phyloP scores from a whole-genome alignment of 2,329 filamentous ascomycete species.

The Zalaria obscura region DNA sequence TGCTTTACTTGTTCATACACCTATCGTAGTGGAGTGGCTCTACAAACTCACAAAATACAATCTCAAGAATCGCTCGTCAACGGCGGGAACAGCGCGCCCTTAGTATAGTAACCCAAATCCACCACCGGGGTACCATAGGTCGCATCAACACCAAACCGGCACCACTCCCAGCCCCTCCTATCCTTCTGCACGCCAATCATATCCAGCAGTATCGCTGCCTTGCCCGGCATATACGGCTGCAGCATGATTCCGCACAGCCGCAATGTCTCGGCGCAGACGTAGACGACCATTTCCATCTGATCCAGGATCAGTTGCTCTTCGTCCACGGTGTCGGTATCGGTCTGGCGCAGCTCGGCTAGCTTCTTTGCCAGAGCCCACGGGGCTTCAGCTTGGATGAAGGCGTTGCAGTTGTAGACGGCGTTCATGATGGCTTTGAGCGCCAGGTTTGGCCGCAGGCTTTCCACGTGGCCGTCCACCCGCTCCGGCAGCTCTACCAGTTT shows the following conservation, averaged over 20 bases:
- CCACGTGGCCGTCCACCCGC: slow-evolving; percentile 43
- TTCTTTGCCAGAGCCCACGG: slow-evolving; percentile 45
- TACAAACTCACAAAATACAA: too few species aligned
- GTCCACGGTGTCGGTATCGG: not conserved
- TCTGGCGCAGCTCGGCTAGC: slow-evolving; percentile 1
- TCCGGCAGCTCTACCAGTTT: slow-evolving; percentile 27
- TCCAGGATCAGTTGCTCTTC: slow-evolving; percentile 11
- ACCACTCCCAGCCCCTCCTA: slow-evolving; percentile 35
- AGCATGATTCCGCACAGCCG: slow-evolving; percentile 72
- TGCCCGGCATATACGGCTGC: slow-evolving; percentile 80
- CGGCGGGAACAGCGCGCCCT: slow-evolving; percentile 39
- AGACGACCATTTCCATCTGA: slow-evolving; percentile 49
- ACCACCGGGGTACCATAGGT: slow-evolving; percentile 46
- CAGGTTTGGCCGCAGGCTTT: slow-evolving; percentile 44
- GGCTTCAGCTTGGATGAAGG: slow-evolving; percentile 46
- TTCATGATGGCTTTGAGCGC: slow-evolving; percentile 54
- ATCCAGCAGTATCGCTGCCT: slow-evolving; percentile 59
- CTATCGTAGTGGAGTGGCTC: too few species aligned
- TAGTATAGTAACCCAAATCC: slow-evolving; percentile 25
- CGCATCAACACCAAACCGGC: slow-evolving; percentile 32
- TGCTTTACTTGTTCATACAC: too few species aligned
- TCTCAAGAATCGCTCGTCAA: slow-evolving; percentile 13
- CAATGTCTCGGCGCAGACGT: slow-evolving; percentile 57
- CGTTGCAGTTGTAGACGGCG: slow-evolving; percentile 49
- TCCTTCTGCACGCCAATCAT: slow-evolving; percentile 55